A percentile compares a stretch with the other conserved stretches of the same genome.
phyloP scores from a whole-genome alignment of 495 filamentous ascomycete genomes.

The Neurospora sp. region DNA sequence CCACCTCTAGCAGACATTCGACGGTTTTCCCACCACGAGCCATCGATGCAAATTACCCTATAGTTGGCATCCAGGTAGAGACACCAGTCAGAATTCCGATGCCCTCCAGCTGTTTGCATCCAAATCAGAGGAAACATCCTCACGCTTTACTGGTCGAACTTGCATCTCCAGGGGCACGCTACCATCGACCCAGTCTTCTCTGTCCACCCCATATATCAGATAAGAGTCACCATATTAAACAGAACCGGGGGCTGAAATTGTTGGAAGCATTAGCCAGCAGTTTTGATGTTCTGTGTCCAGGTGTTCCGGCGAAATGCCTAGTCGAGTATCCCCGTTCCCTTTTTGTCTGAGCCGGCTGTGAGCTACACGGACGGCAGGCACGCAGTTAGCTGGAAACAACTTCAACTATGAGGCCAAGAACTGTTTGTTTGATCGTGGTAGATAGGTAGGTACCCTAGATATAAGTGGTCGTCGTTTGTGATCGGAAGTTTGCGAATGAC shows the following conservation, averaged over 20 bases:
- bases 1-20: not conserved
- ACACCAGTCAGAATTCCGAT: not conserved
- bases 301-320: not conserved
- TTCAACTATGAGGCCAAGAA: not conserved
- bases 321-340: not conserved
- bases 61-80: not conserved
- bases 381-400: not conserved
- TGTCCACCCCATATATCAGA: not conserved
- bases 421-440: not conserved
- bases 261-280: not conserved
- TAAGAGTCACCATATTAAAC: not conserved
- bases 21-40: not conserved
- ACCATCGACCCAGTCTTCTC: not conserved
- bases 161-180: not conserved
- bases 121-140: not conserved
- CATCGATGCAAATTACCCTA: not conserved
- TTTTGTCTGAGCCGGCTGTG: not conserved
- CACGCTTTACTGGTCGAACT: not conserved
- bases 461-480: not conserved
- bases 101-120: not conserved
- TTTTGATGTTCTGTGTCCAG: not conserved
- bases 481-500: not conserved
- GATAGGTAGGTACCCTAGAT: not conserved
- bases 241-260: not conserved
- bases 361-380: not conserved